Conservation (phyloP, 2,329 filamentous ascomycete species). For the Aspergillus costaricaensis region DNA sequence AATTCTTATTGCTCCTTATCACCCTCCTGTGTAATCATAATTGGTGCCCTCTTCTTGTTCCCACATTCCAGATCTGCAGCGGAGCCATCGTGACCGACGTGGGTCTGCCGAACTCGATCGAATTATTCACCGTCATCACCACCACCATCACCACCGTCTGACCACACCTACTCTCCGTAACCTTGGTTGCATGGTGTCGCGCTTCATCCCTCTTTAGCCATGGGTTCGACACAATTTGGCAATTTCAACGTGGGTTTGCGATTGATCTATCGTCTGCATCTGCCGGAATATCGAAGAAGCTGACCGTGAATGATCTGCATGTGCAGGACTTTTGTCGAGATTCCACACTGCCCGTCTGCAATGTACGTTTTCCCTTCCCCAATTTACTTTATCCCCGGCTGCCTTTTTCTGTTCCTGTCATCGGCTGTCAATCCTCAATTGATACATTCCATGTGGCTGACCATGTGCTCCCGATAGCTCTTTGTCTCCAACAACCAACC, state of each 20-base stretch:
- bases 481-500: slow-evolving; percentile 64
- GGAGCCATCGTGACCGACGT: slow-evolving; percentile 28
- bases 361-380: slow-evolving; percentile 59
- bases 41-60: not conserved
- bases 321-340: slow-evolving; percentile 77
- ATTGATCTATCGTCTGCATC: not conserved
- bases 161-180: slow-evolving; percentile 8
- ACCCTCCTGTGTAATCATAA: slow-evolving; percentile 8
- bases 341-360: slow-evolving; percentile 80
- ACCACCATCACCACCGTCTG: slow-evolving; percentile 9
- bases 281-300: slow-evolving; percentile 3
- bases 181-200: slow-evolving; percentile 18
- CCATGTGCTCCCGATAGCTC: slow-evolving; percentile 53
- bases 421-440: slow-evolving; percentile 1
- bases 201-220: slow-evolving; percentile 29
- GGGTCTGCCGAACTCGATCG: slow-evolving; percentile 27
- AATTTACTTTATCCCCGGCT: not conserved
- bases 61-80: slow-evolving; percentile 23
- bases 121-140: slow-evolving; percentile 12
- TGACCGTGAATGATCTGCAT: slow-evolving; percentile 27
- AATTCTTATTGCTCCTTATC: not conserved
- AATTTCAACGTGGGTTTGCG: slow-evolving; percentile 56
- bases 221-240: slow-evolving; percentile 59
- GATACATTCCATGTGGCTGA: slow-evolving; percentile 18
- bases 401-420: slow-evolving; percentile 4